Percentiles rank a stretch among this genome's conserved stretches.
phyloP scores from a whole-genome alignment of 805 yeast genomes.

The Myxozyma kluyveri region DNA sequence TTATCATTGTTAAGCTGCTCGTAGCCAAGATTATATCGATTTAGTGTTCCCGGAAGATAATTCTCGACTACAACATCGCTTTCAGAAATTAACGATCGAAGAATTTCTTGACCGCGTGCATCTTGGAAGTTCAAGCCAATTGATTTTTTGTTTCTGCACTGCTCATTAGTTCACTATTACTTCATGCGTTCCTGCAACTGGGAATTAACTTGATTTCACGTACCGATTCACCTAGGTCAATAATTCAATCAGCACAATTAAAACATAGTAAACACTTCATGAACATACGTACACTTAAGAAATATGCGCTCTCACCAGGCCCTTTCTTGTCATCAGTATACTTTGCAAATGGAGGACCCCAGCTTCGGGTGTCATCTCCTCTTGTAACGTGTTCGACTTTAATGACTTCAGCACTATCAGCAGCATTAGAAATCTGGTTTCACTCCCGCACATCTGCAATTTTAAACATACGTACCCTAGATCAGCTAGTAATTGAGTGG shows the following conservation, averaged over 20 bases:
- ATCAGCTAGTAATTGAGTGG: constrained; percentile 44
- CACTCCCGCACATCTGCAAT: neutral
- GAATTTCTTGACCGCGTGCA: constrained; percentile 38
- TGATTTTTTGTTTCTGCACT: constrained; percentile 41
- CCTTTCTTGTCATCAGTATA: constrained; percentile 6
- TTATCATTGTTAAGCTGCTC: constrained; percentile 31
- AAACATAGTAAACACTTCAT: neutral
- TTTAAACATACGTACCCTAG: constrained; percentile 34
- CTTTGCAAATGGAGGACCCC: constrained; percentile 47
- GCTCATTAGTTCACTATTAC: neutral
- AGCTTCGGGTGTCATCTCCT: constrained; percentile 46
- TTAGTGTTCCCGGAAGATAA: constrained; percentile 42
- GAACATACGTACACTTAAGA: constrained; percentile 35
- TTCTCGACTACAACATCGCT: constrained; percentile 44
- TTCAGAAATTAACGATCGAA: constrained; percentile 33
- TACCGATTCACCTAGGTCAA: constrained; percentile 18
- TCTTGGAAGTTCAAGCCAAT: constrained; percentile 41
- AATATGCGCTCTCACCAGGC: constrained; percentile 43
- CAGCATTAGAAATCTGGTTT: neutral
- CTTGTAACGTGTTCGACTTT: constrained; percentile 44
- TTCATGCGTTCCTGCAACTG: neutral
- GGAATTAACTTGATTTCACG: too few species aligned
- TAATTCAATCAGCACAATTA: neutral
- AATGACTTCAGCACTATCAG: constrained; percentile 41
- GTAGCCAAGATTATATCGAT: constrained; percentile 41